Base-by-base conservation (phyloP, 2,329 filamentous ascomycete species). In the Huntiella bhutanensis region DNA sequence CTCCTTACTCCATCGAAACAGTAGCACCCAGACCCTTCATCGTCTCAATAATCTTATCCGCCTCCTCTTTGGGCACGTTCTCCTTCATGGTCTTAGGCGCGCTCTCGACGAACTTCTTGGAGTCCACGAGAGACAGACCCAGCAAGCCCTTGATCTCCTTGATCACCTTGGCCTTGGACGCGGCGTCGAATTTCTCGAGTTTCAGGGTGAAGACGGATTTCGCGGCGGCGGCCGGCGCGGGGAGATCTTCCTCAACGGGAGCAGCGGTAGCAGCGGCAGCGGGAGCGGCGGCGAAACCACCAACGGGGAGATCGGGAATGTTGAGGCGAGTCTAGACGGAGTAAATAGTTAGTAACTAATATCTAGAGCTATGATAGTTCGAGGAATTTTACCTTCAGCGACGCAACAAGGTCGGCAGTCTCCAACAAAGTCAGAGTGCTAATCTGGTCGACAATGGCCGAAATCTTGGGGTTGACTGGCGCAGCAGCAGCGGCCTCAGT, bases 31-130 rank as follows among this genome's bases (percentile, higher is more conserved):
- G 69, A 54, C 75, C 87, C 77, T 96, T 96, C 70, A 99, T 73
- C 37, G 83, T 78, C 64, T 84, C 83, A 50, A 98, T 77, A 59
- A 98, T 95, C 80, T 98, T 98, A 74, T 96, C 88, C 5, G 85
- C 86, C 64, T 99, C 92, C 60, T 99, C 91, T 76, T 98, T 99
- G 53, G 88, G 82, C 55, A 98, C 86, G 44, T 82, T 87, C 68
- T 99, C 91, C 79, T 96, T 96, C 84, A 99, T 83, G 64, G 84
- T 69, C 80, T 99, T 99, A 53, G 91, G 91, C 55, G 83, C 87
- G 60, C 83, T 85, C 73, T 99, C 91, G 54, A 98, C 91, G 59
- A 99, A 99, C 72, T 99, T 99, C 81, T 99, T 99, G 68, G 84
- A 93, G 66, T 99, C 91, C 55, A 99, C 92, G 69, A 99, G 73